Conservation (phyloP, 2,329 filamentous ascomycete species). For the Claviceps pusilla region DNA sequence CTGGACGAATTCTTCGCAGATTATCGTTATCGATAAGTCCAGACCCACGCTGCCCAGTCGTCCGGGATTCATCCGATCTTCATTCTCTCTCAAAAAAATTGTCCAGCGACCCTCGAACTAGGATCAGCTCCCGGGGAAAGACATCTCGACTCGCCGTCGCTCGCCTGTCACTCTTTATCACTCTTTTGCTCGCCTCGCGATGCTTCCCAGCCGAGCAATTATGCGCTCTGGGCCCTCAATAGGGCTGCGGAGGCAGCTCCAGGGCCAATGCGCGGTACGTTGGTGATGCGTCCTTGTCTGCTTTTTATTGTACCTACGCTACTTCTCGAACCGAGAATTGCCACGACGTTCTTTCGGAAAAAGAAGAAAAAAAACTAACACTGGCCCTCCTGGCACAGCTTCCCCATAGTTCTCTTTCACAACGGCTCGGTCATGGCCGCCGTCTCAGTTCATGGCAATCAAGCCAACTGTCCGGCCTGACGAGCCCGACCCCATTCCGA, state of each 20-base stretch:
- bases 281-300: background rate
- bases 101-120: conserved; percentile 3
- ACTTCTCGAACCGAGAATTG: background rate
- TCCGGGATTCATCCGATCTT: conserved; percentile 23
- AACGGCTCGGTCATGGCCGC: conserved; percentile 19
- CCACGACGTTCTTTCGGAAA: too few species aligned
- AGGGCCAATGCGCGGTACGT: conserved; percentile 15
- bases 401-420: conserved; percentile 13
- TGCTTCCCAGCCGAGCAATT: conserved; percentile 32
- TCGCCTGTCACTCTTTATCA: background rate
- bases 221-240: conserved; percentile 23
- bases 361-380: background rate
- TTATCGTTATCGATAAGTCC: background rate
- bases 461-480: conserved; percentile 8
- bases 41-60: background rate
- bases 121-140: background rate
- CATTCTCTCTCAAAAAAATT: conserved; percentile 15
- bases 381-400: conserved; percentile 5
- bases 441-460: conserved; percentile 18
- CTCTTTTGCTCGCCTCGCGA: conserved; percentile 14
- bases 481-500: conserved; percentile 12
- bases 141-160: background rate
- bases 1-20: too few species aligned
- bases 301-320: background rate
- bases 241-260: conserved; percentile 16